phyloP scores from a whole-genome alignment of 768 basidiomycete genomes.

The Lactarius tabidus region DNA sequence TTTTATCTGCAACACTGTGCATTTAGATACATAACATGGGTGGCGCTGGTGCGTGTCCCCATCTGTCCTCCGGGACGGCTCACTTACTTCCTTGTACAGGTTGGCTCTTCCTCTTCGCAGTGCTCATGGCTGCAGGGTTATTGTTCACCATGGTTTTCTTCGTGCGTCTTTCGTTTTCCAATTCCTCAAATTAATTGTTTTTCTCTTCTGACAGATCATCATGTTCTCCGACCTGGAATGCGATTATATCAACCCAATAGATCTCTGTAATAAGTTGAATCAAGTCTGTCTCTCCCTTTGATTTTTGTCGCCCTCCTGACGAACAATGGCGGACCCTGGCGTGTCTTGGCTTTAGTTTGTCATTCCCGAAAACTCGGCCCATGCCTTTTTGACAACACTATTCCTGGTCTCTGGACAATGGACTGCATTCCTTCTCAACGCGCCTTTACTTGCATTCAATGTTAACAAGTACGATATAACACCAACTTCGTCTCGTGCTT shows the following conservation, averaged over 20 bases:
- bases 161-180: constrained; percentile 50
- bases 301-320: background rate
- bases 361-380: constrained; percentile 91
- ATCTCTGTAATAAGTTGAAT: constrained; percentile 98
- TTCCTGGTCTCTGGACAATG: constrained; percentile 98
- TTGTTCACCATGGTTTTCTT: constrained; percentile 99
- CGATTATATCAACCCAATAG: constrained; percentile 99
- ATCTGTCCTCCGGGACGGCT: background rate
- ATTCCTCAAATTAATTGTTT: background rate
- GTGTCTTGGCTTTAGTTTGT: constrained; percentile 68
- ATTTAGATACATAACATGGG: constrained; percentile 34
- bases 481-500: background rate
- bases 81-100: constrained; percentile 41
- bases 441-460: constrained; percentile 84
- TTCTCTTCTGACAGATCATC: constrained; percentile 69
- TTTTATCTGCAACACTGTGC: background rate
- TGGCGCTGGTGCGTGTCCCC: constrained; percentile 39
- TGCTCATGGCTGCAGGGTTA: constrained; percentile 90
- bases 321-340: background rate
- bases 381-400: constrained; percentile 83
- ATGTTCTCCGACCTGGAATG: constrained; percentile 99
- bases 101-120: constrained; percentile 96
- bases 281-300: constrained; percentile 51
- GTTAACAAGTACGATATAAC: constrained; percentile 77
- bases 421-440: constrained; percentile 87